A percentile compares a stretch with the other conserved stretches of the same genome.
Conservation (phyloP, 2,329 filamentous ascomycete species). For the Stemphylium vesicarium region DNA sequence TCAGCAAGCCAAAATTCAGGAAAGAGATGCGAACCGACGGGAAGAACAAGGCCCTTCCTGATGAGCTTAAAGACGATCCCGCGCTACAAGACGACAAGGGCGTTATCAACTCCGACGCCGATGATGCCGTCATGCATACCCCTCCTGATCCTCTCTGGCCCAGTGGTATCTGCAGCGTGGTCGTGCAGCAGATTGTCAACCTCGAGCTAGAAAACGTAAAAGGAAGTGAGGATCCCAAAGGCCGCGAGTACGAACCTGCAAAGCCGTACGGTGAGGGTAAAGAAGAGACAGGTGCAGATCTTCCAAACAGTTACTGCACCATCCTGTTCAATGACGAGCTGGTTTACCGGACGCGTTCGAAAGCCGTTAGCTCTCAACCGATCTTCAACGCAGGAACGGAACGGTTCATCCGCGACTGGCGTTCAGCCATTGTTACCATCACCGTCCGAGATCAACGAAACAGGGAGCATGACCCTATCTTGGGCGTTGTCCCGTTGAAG, state of each 20-base stretch:
- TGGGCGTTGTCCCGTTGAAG: slow-evolving; percentile 89
- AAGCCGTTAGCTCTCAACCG: slow-evolving; percentile 91
- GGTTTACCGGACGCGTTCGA: slow-evolving; percentile 90
- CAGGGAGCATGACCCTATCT: slow-evolving; percentile 90
- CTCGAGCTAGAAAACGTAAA: slow-evolving; percentile 91
- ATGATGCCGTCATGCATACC: slow-evolving; percentile 86
- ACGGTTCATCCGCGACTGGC: slow-evolving; percentile 91
- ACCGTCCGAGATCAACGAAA: slow-evolving; percentile 88
- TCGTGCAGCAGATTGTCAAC: slow-evolving; percentile 95
- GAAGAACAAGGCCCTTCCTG: slow-evolving; percentile 77
- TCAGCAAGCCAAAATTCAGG: slow-evolving; percentile 87
- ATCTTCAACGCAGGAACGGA: slow-evolving; percentile 98
- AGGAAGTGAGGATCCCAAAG: slow-evolving; percentile 79
- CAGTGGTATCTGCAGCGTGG: slow-evolving; percentile 82
- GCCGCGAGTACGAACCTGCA: slow-evolving; percentile 87
- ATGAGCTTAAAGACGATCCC: slow-evolving; percentile 73
- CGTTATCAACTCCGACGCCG: slow-evolving; percentile 71
- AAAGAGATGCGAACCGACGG: slow-evolving; percentile 85
- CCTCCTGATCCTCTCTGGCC: slow-evolving; percentile 97
- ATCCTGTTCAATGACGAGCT: slow-evolving; percentile 88
- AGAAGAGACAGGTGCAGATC: slow-evolving; percentile 77
- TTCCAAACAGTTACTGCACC: slow-evolving; percentile 94
- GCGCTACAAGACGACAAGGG: slow-evolving; percentile 91
- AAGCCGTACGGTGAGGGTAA: slow-evolving; percentile 83
- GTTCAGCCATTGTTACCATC: slow-evolving; percentile 82